phyloP scores from a whole-genome alignment of 2,329 filamentous ascomycete species.

The Aspergillus neoniger region DNA sequence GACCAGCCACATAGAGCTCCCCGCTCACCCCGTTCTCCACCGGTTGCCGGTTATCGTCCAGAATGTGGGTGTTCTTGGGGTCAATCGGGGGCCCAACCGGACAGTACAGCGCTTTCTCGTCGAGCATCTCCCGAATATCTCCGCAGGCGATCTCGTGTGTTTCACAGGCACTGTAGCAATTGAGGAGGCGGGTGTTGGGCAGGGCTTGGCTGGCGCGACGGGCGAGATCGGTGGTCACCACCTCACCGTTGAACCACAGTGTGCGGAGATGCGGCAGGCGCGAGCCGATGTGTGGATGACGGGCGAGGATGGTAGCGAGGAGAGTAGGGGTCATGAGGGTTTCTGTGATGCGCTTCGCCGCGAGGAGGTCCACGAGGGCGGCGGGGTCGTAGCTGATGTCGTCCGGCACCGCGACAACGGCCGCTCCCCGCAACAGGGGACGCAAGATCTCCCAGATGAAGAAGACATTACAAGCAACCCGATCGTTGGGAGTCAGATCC shows the following conservation, averaged over 20 bases:
- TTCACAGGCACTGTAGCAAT: slow-evolving; percentile 81
- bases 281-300: slow-evolving; percentile 65
- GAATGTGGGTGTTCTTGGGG: slow-evolving; percentile 68
- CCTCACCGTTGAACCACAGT: slow-evolving; percentile 80
- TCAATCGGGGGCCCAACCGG: slow-evolving; percentile 73
- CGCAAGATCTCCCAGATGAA: slow-evolving; percentile 84
- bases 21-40: slow-evolving; percentile 65
- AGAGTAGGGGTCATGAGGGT: slow-evolving; percentile 83
- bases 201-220: slow-evolving; percentile 67
- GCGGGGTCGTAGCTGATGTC: slow-evolving; percentile 76
- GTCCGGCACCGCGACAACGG: slow-evolving; percentile 73
- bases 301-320: slow-evolving; percentile 70
- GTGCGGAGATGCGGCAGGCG: slow-evolving; percentile 68
- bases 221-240: slow-evolving; percentile 76
- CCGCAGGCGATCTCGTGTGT: slow-evolving; percentile 79
- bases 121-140: slow-evolving; percentile 68
- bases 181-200: slow-evolving; percentile 69
- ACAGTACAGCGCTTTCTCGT: slow-evolving; percentile 66
- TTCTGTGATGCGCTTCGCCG: slow-evolving; percentile 68
- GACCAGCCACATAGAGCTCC: slow-evolving; percentile 76
- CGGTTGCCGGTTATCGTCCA: slow-evolving; percentile 67
- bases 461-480: slow-evolving; percentile 85
- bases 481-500: slow-evolving; percentile 69
- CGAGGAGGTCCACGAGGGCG: slow-evolving; percentile 70
- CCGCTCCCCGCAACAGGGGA: slow-evolving; percentile 73